Percentiles rank a stretch among this genome's conserved stretches.
Evolutionary conservation across 2,329 filamentous ascomycete genomes (phyloP).

Genomic region (Aspergillus uvarum): DNA sequence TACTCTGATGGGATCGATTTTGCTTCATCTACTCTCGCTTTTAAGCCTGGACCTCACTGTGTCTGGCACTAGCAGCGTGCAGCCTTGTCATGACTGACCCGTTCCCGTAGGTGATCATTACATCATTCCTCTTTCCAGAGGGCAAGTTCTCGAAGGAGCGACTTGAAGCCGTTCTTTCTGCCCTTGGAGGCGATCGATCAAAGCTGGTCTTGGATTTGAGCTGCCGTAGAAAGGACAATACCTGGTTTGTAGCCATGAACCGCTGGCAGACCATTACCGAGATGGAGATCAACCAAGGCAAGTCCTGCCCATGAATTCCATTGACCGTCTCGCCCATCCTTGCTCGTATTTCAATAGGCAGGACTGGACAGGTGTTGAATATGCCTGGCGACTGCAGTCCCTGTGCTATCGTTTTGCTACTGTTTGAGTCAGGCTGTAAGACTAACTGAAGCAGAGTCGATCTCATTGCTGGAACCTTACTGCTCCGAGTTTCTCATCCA

Average conservation of each 20-base stretch:
- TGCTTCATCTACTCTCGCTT: not conserved
- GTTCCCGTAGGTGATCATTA: constrained; percentile 83
- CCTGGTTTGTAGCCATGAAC: constrained; percentile 97
- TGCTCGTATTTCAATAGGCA: not conserved
- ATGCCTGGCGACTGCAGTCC: not conserved
- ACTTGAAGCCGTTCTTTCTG: constrained; percentile 70
- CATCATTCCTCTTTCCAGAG: constrained; percentile 86
- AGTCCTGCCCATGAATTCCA: constrained; percentile 8
- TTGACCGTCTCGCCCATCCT: not conserved
- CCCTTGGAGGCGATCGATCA: constrained; percentile 69
- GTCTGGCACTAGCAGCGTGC: not conserved
- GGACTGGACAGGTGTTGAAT: not conserved
- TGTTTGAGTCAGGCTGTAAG: not conserved
- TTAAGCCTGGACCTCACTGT: not conserved
- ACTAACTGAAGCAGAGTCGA: constrained; percentile 62
- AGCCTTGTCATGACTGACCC: not conserved
- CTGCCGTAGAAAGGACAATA: constrained; percentile 72
- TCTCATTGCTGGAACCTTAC: constrained; percentile 78
- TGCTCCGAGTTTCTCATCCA: constrained; percentile 97
- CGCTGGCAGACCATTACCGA: constrained; percentile 98
- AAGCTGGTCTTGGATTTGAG: constrained; percentile 95
- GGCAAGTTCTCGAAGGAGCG: constrained; percentile 76
- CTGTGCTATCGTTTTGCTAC: not conserved
- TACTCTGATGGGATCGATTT: not conserved
- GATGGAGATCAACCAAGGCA: constrained; percentile 88